phyloP scores from a whole-genome alignment of 2,329 filamentous ascomycete species.

The Diplodia corticola region DNA sequence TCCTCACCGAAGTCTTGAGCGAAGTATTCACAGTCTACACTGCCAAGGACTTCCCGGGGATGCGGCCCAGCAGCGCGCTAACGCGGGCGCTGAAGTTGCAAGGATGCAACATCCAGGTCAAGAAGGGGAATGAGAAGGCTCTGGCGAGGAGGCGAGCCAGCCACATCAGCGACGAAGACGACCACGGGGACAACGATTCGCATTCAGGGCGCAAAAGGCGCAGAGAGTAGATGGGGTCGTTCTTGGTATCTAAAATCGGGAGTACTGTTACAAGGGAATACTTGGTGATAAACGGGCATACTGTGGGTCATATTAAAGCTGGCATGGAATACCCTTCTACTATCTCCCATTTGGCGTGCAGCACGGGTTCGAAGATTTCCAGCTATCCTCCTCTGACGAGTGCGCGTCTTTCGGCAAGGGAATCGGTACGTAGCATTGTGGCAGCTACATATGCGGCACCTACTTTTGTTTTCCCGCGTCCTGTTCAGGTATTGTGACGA shows the following conservation, averaged over 20 bases:
- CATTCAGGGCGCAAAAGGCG: slow-evolving; percentile 41
- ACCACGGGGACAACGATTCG: slow-evolving; percentile 35
- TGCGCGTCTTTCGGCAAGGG: slow-evolving; percentile 16
- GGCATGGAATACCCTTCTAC: slow-evolving; percentile 22
- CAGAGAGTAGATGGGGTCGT: slow-evolving; percentile 9
- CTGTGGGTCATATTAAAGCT: slow-evolving; percentile 23
- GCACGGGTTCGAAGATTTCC: slow-evolving; percentile 12
- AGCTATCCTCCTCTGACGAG: neutral
- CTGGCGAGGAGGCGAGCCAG: slow-evolving; percentile 42
- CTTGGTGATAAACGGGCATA: slow-evolving; percentile 20
- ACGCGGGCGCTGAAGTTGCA: slow-evolving; percentile 75
- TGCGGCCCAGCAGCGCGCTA: slow-evolving; percentile 73
- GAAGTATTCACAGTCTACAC: slow-evolving; percentile 78
- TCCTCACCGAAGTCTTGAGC: slow-evolving; percentile 59
- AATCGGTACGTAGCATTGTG: slow-evolving; percentile 11
- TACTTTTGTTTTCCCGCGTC: slow-evolving; percentile 1
- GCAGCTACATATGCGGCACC: slow-evolving; percentile 13
- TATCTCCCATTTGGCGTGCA: slow-evolving; percentile 16
- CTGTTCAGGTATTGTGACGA: neutral
- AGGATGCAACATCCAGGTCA: slow-evolving; percentile 80
- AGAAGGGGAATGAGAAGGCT: slow-evolving; percentile 75
- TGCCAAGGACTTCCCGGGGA: slow-evolving; percentile 83
- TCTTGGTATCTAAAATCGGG: slow-evolving; percentile 17
- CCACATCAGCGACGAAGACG: slow-evolving; percentile 44
- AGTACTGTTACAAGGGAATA: slow-evolving; percentile 13